Conservation (phyloP, 257 asterid genomes). For the Parsonsia alboflavescens region DNA sequence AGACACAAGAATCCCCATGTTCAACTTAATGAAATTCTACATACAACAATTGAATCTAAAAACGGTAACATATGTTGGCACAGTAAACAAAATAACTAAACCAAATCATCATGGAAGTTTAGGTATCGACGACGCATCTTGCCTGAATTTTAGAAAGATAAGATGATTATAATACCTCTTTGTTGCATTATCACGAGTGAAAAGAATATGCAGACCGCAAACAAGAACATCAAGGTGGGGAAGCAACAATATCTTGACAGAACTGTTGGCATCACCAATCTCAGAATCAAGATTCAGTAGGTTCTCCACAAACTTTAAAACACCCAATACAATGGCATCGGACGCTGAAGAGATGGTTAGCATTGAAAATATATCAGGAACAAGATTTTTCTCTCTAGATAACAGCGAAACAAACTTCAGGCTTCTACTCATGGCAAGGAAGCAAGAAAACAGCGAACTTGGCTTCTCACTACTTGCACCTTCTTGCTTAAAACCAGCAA, state of each 20-base stretch:
- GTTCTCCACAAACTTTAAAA: conserved; percentile 71
- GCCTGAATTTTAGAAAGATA: not conserved
- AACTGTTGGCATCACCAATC: conserved; percentile 41
- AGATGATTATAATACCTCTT: conserved; percentile 46
- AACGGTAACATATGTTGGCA: not conserved
- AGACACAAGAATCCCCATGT: not conserved
- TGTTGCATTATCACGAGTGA: conserved; percentile 36
- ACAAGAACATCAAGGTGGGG: conserved; percentile 71
- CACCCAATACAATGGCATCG: conserved; percentile 53
- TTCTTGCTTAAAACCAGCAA: conserved; percentile 69
- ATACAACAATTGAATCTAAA: not conserved
- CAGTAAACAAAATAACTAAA: not conserved
- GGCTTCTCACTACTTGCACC: conserved; percentile 82
- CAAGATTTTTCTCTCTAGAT: conserved; percentile 57
- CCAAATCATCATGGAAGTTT: not conserved
- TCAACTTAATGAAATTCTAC: not conserved
- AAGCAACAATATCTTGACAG: conserved; percentile 44
- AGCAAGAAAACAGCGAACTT: conserved; percentile 81
- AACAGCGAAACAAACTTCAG: conserved; percentile 59
- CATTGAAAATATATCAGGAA: conserved; percentile 76
- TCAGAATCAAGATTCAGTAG: conserved; percentile 69
- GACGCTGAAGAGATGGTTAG: conserved; percentile 68
- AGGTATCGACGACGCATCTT: not conserved
- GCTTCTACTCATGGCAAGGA: conserved; percentile 91
- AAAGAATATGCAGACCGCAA: conserved; percentile 51